Evolutionary conservation across 805 yeast species (phyloP), one percentile per base, ranked within the genome.

Genomic region (Starmerella etchellsii): DNA sequence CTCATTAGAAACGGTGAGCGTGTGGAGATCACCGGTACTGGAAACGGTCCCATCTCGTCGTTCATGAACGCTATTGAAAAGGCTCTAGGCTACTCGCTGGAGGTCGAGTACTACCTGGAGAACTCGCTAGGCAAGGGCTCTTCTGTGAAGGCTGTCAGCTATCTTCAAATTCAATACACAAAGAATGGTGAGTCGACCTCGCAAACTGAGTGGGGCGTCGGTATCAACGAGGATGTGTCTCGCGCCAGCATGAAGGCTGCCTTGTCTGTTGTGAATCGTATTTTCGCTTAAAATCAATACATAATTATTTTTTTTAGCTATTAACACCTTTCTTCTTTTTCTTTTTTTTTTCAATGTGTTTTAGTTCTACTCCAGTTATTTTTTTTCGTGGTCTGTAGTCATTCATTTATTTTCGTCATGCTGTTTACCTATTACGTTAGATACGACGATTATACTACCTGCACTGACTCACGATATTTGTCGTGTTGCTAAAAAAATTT

Each of bases 181-280:
- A 61, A 60, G 34, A 60, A 64, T 35, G 36, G 41, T 27, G 40
- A 18, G 5, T 18, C 40, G 14, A 54, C 64, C 54, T 37, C 54
- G 41, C 52, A 61, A 36, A 45, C 54, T 47, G 63, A 66, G 36
- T 87, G 95, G 95, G 96, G 96, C 63, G 87, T 87, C 44, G 96
- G 95, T 56, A 75, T 84, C 47, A 78, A 83, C 58, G 88, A 78
- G 62, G 94, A 87, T 63, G 91, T 82, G 40, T 78, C 94, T 21
- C 79, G 78, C 55, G 91, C 95, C 36, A 77, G 94, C 5, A 72
- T 82, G 52, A 55, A 61, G 36, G 66, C 69, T n/a, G 57, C 64
- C n/a, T 52, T 65, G 14, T 58, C 66, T 27, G 65, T 57, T 4
- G 51, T 61, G 37, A 61, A 61, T 54, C 51, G 64, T 35, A 47